phyloP scores from a whole-genome alignment of 345 rosid species.

The Euphorbia tirucalli region DNA sequence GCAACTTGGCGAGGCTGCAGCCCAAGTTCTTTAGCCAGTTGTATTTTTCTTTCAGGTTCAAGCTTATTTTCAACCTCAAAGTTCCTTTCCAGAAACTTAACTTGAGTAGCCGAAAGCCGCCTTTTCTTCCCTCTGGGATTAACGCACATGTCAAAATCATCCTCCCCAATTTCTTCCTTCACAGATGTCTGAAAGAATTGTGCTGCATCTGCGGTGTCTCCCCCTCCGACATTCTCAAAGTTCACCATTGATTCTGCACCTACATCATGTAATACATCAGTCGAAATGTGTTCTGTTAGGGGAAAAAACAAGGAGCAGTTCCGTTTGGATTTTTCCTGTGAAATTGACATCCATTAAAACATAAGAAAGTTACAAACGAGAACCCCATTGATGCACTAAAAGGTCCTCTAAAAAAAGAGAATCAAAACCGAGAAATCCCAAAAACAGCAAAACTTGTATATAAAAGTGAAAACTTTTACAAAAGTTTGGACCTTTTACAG shows the following conservation, averaged over 20 bases:
- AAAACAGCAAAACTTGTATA: neutral
- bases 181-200: constrained; percentile 28
- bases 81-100: constrained; percentile 61
- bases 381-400: neutral
- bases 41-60: constrained; percentile 67
- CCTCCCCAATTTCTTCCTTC: constrained; percentile 40
- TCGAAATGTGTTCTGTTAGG: neutral
- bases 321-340: neutral
- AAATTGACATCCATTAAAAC: neutral
- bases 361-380: neutral
- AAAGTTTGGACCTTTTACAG: constrained; percentile 13
- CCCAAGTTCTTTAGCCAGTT: constrained; percentile 66
- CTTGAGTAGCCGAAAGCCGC: constrained; percentile 55
- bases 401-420: neutral
- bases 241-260: constrained; percentile 32
- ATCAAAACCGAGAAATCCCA: neutral
- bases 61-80: constrained; percentile 71
- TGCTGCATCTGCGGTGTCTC: constrained; percentile 16
- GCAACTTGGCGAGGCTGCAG: constrained; percentile 79
- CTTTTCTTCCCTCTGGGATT: constrained; percentile 48
- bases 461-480: neutral
- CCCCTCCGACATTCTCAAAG: constrained; percentile 29
- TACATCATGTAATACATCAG: constrained; percentile 7
- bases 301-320: neutral
- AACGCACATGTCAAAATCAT: constrained; percentile 30